Evolutionary conservation across 2,329 filamentous ascomycete species (phyloP), one percentile per base, ranked within the genome.

Genomic region (Diaporthe capsici): DNA sequence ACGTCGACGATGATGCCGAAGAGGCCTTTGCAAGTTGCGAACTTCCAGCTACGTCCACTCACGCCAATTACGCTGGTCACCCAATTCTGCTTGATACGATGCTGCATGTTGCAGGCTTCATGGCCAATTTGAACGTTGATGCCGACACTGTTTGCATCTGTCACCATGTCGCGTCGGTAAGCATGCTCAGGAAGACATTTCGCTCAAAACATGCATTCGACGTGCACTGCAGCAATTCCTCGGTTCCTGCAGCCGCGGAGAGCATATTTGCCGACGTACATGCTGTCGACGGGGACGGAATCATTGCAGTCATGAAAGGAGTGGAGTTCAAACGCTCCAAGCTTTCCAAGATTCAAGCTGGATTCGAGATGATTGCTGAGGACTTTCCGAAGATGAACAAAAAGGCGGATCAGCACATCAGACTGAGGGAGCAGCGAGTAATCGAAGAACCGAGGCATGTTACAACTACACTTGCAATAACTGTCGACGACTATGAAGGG

Each of bases 141-240:
- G 13, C 63, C 8, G 44, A 49, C 28, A 51, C 20, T 22, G 63
- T 51, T 13, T 68, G 63, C 63, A 68, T 68, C 25, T 68, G 63
- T 20, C 31, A 49, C 28, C 63, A 51, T 1, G 25, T 68, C 1
- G n/a, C 44, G 9, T 49, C 42, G 15, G 37, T 34, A 6, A 37
- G 4, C 20, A 61, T 61, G 58, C 3, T 42, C 2, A 28, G 58
- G 58, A 42, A 42, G 34, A 42, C 22, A 0, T 61, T 61, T 9
- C 58, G 37, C 58, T 0, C 58, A 61, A 28, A 12, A 20, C 58
- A 61, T 17, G 37, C 58, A 42, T 61, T 61, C 37, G 58, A 61
- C 6, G 58, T 61, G 22, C 58, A 61, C 58, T 61, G 37, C 58
- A 61, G 58, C 58, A 61, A 61, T 61, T 49, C 17, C 20, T 51